Conservation (phyloP, 2,329 filamentous ascomycete genomes). For the Exophiala lecanii-corni region DNA sequence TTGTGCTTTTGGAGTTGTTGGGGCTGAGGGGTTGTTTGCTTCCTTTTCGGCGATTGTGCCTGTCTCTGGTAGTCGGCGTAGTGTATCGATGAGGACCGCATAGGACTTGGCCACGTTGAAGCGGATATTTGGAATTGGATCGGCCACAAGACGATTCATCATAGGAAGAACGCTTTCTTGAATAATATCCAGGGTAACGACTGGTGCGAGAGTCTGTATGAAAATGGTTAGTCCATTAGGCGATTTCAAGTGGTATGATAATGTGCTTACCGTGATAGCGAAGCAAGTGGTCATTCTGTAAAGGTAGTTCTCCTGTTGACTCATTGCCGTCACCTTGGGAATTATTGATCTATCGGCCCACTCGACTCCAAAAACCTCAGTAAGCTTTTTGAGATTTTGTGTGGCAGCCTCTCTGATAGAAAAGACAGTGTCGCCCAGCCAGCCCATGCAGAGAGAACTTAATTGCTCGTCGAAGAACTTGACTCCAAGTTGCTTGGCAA, state of each 20-base stretch:
- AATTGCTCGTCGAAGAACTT: conserved; percentile 99
- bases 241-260: conserved; percentile 12
- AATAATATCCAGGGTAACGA: conserved; percentile 90
- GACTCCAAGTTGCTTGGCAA: conserved; percentile 91
- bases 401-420: conserved; percentile 97
- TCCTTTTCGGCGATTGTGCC: conserved; percentile 82
- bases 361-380: conserved; percentile 95
- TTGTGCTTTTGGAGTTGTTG: conserved; percentile 65
- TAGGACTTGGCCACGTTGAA: conserved; percentile 99
- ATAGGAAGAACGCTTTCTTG: conserved; percentile 91
- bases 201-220: conserved; percentile 81
- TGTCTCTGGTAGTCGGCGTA: conserved; percentile 83
- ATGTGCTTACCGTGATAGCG: conserved; percentile 78
- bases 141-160: conserved; percentile 85
- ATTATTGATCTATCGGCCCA: conserved; percentile 98
- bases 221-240: conserved; percentile 29
- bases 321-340: conserved; percentile 98
- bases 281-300: conserved; percentile 99
- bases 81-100: conserved; percentile 78
- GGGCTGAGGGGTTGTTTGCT: conserved; percentile 59
- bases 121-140: conserved; percentile 97
- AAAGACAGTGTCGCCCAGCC: conserved; percentile 97
- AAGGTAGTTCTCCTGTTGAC: conserved; percentile 95
- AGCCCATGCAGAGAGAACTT: conserved; percentile 92
- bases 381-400: conserved; percentile 95